A percentile compares a stretch with the other conserved stretches of the same genome.
phyloP scores from a whole-genome alignment of 148 eudicot species.

The Rhododendron molle region DNA sequence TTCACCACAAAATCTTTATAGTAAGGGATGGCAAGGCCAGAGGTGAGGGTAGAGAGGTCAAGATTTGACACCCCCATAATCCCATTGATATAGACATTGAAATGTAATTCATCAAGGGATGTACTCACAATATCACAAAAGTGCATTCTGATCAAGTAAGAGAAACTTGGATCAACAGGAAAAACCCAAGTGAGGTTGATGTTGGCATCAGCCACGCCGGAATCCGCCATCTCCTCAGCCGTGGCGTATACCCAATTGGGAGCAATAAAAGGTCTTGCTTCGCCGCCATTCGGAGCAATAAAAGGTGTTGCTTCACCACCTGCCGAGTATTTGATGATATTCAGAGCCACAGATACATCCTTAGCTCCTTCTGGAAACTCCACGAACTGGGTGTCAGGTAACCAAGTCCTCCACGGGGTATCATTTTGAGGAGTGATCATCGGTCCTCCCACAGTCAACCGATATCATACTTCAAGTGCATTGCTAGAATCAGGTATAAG shows the following conservation, averaged over 20 bases:
- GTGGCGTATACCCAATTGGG: slow-evolving; percentile 50
- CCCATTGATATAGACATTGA: slow-evolving; percentile 54
- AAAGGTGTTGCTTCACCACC: slow-evolving; percentile 47
- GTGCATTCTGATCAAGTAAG: slow-evolving; percentile 40
- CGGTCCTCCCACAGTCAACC: slow-evolving; percentile 58
- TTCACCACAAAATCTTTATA: slow-evolving; percentile 52
- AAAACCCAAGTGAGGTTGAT: slow-evolving; percentile 60
- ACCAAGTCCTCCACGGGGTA: slow-evolving; percentile 54
- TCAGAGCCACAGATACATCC: slow-evolving; percentile 22
- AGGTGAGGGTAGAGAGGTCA: slow-evolving; percentile 45
- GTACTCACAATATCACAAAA: slow-evolving; percentile 60
- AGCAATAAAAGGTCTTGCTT: slow-evolving; percentile 39
- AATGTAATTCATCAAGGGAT: slow-evolving; percentile 38
- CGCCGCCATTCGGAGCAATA: slow-evolving; percentile 50
- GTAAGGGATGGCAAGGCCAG: slow-evolving; percentile 44
- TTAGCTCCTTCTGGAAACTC: slow-evolving; percentile 36
- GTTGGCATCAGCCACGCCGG: slow-evolving; percentile 22
- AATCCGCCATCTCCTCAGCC: slow-evolving; percentile 37
- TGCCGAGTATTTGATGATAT: slow-evolving; percentile 29
- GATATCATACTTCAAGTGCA: slow-evolving; percentile 37
- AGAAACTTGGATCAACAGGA: slow-evolving; percentile 44
- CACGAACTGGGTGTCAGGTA: slow-evolving; percentile 33
- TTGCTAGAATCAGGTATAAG: slow-evolving; percentile 30
- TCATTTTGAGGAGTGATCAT: slow-evolving; percentile 45
- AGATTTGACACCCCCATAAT: slow-evolving; percentile 34